These are phyloP conservation scores for Boechera retrofracta DNA, from an alignment of 345 rosid species.

Conservation along the genomic window DNA sequence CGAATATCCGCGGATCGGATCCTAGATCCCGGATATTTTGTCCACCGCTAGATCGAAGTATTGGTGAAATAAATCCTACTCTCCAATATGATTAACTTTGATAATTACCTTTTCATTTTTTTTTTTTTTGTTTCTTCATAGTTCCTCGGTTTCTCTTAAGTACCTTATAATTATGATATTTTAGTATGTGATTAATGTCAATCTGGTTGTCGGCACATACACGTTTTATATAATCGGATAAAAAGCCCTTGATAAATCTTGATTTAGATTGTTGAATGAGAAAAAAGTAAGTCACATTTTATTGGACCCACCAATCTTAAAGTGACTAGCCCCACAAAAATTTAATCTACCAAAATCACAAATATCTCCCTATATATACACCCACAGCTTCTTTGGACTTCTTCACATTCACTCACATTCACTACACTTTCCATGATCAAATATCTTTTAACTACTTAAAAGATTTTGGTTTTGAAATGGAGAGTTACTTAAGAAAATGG, in stretches of 20 bases:
- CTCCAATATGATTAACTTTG: neutral
- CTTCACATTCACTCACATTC: conserved; percentile 32
- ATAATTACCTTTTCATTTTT: neutral
- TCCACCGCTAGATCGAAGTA: too few species aligned
- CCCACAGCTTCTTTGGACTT: conserved; percentile 22
- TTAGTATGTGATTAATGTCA: neutral
- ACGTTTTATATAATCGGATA: neutral
- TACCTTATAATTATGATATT: neutral
- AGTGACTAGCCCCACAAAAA: conserved; percentile 27
- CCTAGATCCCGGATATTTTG: too few species aligned
- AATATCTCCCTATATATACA: conserved; percentile 31
- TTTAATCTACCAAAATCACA: conserved; percentile 2
- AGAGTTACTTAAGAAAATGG: conserved; percentile 35
- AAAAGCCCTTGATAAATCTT: conserved; percentile 14
- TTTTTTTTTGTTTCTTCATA: neutral
- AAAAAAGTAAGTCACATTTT: neutral
- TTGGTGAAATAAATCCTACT: neutral
- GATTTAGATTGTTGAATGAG: conserved; percentile 6
- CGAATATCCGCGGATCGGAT: too few species aligned
- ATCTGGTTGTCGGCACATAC: conserved; percentile 33
- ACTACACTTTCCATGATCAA: conserved; percentile 27
- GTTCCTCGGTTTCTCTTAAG: neutral
- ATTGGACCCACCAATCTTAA: conserved; percentile 40
- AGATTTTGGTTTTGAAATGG: conserved; percentile 36
- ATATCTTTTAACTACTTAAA: conserved; percentile 10